These are phyloP conservation scores for Penicillium corylophilum DNA, from an alignment of 2,329 filamentous ascomycete genomes.

Conservation along the genomic window DNA sequence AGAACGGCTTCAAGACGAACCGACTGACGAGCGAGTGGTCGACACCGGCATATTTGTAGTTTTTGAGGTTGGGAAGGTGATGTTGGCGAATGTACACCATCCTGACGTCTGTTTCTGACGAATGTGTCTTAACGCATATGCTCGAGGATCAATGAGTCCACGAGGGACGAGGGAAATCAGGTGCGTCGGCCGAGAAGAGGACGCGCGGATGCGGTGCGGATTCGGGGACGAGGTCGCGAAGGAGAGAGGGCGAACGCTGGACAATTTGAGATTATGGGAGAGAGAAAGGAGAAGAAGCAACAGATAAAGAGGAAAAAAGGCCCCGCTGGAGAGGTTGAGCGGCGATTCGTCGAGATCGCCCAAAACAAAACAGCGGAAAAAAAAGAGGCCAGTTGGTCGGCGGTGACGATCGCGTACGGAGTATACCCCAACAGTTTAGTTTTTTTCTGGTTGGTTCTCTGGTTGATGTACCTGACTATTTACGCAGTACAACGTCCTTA, in stretches of 20 bases:
- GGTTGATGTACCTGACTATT: too few relatives aligned
- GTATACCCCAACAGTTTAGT: background rate
- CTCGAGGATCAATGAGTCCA: background rate
- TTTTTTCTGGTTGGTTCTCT: too few relatives aligned
- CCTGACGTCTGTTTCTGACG: slow-evolving; percentile 3
- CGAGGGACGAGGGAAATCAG: background rate
- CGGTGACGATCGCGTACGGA: background rate
- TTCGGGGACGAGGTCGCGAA: background rate
- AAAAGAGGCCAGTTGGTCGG: background rate
- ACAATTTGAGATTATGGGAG: background rate
- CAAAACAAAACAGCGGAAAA: background rate
- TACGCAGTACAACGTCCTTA: background rate
- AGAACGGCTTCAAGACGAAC: slow-evolving; percentile 97
- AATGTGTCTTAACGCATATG: slow-evolving; percentile 3
- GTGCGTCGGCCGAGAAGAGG: slow-evolving; percentile 1
- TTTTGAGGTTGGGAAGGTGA: slow-evolving; percentile 79
- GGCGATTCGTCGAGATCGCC: slow-evolving; percentile 9
- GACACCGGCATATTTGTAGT: slow-evolving; percentile 93
- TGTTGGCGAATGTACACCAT: slow-evolving; percentile 95
- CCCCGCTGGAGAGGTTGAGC: background rate
- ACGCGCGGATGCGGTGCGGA: background rate
- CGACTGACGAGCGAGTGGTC: slow-evolving; percentile 87
- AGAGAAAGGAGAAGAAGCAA: background rate
- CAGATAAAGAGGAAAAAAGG: background rate
- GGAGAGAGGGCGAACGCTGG: background rate